phyloP scores from a whole-genome alignment of 495 filamentous ascomycete genomes.

The Trypethelium eluteriae region DNA sequence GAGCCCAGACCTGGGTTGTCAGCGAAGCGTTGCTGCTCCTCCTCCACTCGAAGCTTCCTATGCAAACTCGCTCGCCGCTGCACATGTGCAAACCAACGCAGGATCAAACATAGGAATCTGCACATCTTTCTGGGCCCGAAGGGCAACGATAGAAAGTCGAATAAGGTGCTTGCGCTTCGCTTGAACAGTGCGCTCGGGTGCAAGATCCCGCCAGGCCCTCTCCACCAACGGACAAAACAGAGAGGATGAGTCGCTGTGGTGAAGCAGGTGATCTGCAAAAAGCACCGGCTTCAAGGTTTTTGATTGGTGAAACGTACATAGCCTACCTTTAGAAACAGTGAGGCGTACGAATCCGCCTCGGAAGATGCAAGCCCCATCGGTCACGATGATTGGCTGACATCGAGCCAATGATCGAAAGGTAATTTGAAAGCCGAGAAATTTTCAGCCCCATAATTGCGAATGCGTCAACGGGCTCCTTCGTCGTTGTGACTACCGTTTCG shows the following conservation, averaged over 20 bases:
- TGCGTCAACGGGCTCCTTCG: constrained; percentile 6
- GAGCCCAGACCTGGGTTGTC: background rate
- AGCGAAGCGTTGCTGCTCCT: background rate
- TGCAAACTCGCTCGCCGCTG: background rate
- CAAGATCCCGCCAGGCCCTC: constrained; percentile 5
- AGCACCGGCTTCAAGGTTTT: background rate
- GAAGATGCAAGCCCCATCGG: background rate
- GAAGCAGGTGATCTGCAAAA: constrained; percentile 6
- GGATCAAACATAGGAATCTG: constrained; percentile 6
- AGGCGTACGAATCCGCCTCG: constrained; percentile 5
- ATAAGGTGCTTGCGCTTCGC: background rate
- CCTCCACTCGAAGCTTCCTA: background rate
- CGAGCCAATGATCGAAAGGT: background rate
- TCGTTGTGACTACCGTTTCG: constrained; percentile 8
- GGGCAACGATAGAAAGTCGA: background rate
- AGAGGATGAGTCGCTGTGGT: background rate
- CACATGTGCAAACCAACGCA: constrained; percentile 3
- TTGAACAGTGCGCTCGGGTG: background rate
- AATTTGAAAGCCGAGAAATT: background rate
- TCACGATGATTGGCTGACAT: background rate
- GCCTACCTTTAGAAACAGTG: constrained; percentile 9
- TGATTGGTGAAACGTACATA: constrained; percentile 6
- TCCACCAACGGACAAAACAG: background rate
- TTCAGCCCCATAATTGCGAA: constrained; percentile 7
- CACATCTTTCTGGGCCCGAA: background rate